A percentile compares a stretch with the other conserved stretches of the same genome.
Conservation (phyloP, 2,329 filamentous ascomycete genomes). For the Pseudovirgaria hyperparasitica region DNA sequence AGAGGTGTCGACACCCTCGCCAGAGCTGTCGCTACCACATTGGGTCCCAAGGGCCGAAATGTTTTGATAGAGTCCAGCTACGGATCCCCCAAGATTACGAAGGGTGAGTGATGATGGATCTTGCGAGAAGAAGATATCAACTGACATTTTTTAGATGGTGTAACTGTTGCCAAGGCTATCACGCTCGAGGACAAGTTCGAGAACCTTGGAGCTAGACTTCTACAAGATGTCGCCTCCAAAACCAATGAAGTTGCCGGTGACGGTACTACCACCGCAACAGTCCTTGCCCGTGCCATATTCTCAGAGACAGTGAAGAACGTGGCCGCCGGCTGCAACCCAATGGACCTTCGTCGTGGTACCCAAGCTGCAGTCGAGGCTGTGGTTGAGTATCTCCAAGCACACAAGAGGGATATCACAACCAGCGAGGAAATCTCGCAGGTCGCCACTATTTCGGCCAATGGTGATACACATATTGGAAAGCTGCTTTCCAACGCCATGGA, state of each 20-base stretch:
- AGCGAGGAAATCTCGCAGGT: slow-evolving; percentile 96
- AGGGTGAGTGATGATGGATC: slow-evolving; percentile 52
- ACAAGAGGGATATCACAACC: slow-evolving; percentile 97
- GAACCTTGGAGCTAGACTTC: slow-evolving; percentile 91
- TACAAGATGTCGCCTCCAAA: slow-evolving; percentile 98
- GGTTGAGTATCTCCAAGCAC: slow-evolving; percentile 83
- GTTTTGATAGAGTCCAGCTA: slow-evolving; percentile 98
- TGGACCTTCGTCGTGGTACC: slow-evolving; percentile 95
- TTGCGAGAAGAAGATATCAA: slow-evolving; percentile 1
- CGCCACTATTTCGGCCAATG: slow-evolving; percentile 95
- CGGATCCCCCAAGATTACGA: slow-evolving; percentile 98
- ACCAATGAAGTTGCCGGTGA: slow-evolving; percentile 99
- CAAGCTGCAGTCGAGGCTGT: slow-evolving; percentile 93
- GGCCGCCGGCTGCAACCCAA: slow-evolving; percentile 97
- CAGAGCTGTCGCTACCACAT: slow-evolving; percentile 87
- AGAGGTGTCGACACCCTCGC: slow-evolving; percentile 94
- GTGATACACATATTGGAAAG: slow-evolving; percentile 86
- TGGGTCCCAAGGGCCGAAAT: slow-evolving; percentile 96
- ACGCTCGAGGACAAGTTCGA: slow-evolving; percentile 97
- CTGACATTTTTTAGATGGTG: slow-evolving; percentile 31
- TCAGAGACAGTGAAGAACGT: slow-evolving; percentile 99
- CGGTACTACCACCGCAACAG: slow-evolving; percentile 94
- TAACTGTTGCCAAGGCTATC: slow-evolving; percentile 59
- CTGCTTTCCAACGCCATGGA: slow-evolving; percentile 98
- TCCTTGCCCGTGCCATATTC: slow-evolving; percentile 95